Percentiles rank a stretch among this genome's conserved stretches.
Conservation (phyloP, 768 basidiomycete genomes). For the Boletus rufocinnamomeus region DNA sequence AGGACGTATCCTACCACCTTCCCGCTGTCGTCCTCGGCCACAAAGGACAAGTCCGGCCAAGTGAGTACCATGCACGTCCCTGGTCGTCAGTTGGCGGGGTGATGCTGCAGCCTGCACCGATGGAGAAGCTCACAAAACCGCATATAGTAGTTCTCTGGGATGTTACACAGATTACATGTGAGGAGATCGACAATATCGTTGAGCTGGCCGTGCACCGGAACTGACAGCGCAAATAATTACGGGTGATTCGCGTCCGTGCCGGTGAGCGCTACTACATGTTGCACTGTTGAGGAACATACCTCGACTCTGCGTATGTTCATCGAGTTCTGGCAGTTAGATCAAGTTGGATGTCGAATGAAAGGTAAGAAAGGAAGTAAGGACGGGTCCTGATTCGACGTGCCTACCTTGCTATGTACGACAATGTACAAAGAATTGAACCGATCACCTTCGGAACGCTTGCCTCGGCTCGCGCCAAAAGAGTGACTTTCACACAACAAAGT, state of each 20-base stretch:
- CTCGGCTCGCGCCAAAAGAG: background rate
- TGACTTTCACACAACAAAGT: background rate
- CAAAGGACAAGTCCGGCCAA: constrained; percentile 57
- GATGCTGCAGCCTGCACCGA: background rate
- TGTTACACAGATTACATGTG: constrained; percentile 50
- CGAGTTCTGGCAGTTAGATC: background rate
- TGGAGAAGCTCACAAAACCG: constrained; percentile 28
- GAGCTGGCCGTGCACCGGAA: constrained; percentile 33
- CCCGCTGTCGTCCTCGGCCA: constrained; percentile 51
- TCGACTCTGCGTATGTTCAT: constrained; percentile 35
- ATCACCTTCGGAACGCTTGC: background rate
- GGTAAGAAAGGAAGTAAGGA: background rate
- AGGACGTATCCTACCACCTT: constrained; percentile 57
- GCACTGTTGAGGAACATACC: constrained; percentile 21
- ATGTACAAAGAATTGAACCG: background rate
- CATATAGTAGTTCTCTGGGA: constrained; percentile 52
- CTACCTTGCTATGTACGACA: background rate
- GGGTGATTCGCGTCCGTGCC: background rate
- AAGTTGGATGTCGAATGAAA: background rate
- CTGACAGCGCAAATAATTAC: background rate
- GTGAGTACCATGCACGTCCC: constrained; percentile 49
- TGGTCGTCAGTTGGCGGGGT: constrained; percentile 23
- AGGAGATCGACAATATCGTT: constrained; percentile 52
- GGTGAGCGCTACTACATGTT: background rate
- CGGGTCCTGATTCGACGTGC: background rate